Percentiles rank a stretch among this genome's conserved stretches.
These are phyloP conservation scores for Rhinocladiella similis DNA, from an alignment of 2,329 filamentous ascomycete genomes.

Conservation along the genomic window DNA sequence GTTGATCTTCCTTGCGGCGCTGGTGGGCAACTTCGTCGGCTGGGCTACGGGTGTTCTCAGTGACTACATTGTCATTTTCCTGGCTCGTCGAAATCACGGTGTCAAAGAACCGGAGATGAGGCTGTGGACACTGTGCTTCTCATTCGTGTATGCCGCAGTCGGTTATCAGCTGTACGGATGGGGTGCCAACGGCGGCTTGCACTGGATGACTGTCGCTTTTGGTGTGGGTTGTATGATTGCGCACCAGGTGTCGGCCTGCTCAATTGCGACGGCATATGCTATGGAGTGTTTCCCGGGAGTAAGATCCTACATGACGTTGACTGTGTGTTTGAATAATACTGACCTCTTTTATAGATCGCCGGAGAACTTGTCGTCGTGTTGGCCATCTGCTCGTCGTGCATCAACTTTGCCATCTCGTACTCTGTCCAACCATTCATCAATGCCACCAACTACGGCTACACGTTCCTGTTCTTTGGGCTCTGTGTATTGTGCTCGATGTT, in stretches of 20 bases:
- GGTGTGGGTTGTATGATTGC: slow-evolving; percentile 43
- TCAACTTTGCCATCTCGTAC: slow-evolving; percentile 39
- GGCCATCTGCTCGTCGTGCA: slow-evolving; percentile 35
- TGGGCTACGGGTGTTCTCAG: slow-evolving; percentile 27
- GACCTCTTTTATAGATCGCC: slow-evolving; percentile 32
- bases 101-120: slow-evolving; percentile 31
- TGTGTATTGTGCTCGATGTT: slow-evolving; percentile 12
- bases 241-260: slow-evolving; percentile 42
- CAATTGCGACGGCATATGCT: slow-evolving; percentile 42
- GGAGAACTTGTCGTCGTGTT: slow-evolving; percentile 41
- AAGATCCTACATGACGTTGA: slow-evolving; percentile 5
- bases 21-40: slow-evolving; percentile 31
- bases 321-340: background rate
- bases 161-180: slow-evolving; percentile 15
- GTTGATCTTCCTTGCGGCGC: slow-evolving; percentile 31
- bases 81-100: slow-evolving; percentile 28
- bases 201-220: slow-evolving; percentile 37
- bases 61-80: slow-evolving; percentile 28
- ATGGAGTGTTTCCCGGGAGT: slow-evolving; percentile 44
- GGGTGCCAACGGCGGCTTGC: slow-evolving; percentile 12
- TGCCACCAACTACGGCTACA: slow-evolving; percentile 11
- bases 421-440: slow-evolving; percentile 43
- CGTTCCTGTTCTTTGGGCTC: slow-evolving; percentile 13
- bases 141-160: slow-evolving; percentile 31
- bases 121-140: slow-evolving; percentile 31